These are phyloP conservation scores for Nitzschia sp. DNA, from an alignment of 108 stramenopile species.

Conservation along the genomic window DNA sequence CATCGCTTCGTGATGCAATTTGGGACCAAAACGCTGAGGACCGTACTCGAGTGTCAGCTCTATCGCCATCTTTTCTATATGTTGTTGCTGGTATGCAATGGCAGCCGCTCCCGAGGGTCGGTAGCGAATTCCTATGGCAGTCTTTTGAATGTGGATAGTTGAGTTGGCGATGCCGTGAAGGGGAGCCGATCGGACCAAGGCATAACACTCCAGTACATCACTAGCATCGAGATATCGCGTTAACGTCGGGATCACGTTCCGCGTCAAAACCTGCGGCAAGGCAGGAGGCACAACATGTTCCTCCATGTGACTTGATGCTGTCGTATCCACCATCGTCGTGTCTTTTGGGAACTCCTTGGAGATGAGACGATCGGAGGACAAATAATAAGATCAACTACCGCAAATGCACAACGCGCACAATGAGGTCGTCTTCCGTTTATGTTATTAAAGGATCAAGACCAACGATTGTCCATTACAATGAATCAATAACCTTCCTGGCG, in stretches of 20 bases:
- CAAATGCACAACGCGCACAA: too few relatives aligned
- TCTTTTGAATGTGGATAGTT: conserved; percentile 61
- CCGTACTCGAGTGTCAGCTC: conserved; percentile 86
- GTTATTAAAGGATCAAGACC: too few relatives aligned
- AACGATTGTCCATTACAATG: too few relatives aligned
- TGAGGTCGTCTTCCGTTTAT: too few relatives aligned
- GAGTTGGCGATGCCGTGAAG: conserved; percentile 51
- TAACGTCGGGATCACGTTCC: conserved; percentile 41
- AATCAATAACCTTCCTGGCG: too few relatives aligned
- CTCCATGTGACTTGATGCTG: neutral
- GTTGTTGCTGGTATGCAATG: conserved; percentile 3
- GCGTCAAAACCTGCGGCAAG: conserved; percentile 43
- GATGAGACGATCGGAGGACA: too few relatives aligned
- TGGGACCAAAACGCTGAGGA: conserved; percentile 59
- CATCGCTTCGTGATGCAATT: conserved; percentile 54
- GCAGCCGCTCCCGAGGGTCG: conserved; percentile 51
- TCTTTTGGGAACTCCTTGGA: too few relatives aligned
- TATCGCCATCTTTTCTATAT: conserved; percentile 38
- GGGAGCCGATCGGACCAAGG: conserved; percentile 57
- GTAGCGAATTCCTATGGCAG: conserved; percentile 71
- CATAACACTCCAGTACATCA: conserved; percentile 81
- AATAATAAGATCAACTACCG: too few relatives aligned
- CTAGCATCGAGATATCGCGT: conserved; percentile 75
- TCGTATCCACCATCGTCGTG: too few relatives aligned
- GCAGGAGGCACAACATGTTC: neutral